Evolutionary conservation across 495 filamentous ascomycete species (phyloP).

Genomic region (Penicillium desertorum): DNA sequence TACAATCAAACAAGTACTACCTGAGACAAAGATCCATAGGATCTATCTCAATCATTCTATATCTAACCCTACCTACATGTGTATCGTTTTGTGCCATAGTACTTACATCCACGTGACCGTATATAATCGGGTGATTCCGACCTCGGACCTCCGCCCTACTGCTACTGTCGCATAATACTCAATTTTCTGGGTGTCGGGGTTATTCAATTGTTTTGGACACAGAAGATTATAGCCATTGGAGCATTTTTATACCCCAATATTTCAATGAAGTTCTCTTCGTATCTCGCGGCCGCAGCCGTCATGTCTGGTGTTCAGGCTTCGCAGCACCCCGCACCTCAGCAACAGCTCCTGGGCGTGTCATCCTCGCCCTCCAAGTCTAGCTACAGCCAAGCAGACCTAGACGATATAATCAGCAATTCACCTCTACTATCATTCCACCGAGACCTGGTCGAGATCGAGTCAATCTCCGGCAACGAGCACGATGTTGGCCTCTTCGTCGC

Average conservation of each 20-base stretch:
- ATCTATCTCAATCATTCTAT: neutral
- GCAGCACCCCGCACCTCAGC: slow-evolving; percentile 36
- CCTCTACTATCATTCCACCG: slow-evolving; percentile 76
- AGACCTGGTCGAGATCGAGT: slow-evolving; percentile 70
- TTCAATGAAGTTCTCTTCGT: slow-evolving; percentile 27
- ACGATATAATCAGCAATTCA: slow-evolving; percentile 37
- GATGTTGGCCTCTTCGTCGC: slow-evolving; percentile 67
- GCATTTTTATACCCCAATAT: neutral
- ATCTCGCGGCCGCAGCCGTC: slow-evolving; percentile 25
- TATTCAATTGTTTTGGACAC: neutral
- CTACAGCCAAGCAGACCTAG: slow-evolving; percentile 11
- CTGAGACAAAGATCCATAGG: neutral
- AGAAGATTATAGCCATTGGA: neutral
- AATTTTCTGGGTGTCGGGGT: neutral
- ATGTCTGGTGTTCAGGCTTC: slow-evolving; percentile 29
- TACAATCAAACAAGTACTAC: neutral
- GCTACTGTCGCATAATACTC: neutral
- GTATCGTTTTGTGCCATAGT: neutral
- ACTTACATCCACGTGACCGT: slow-evolving; percentile 1
- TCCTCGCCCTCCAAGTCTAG: slow-evolving; percentile 2
- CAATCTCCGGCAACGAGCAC: slow-evolving; percentile 72
- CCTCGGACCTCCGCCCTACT: slow-evolving; percentile 1
- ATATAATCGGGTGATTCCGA: slow-evolving; percentile 2
- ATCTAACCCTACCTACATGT: neutral
- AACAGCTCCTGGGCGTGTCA: slow-evolving; percentile 21